These are phyloP conservation scores for Hevea brasiliensis DNA, from an alignment of 345 rosid species.

Conservation along the genomic window DNA sequence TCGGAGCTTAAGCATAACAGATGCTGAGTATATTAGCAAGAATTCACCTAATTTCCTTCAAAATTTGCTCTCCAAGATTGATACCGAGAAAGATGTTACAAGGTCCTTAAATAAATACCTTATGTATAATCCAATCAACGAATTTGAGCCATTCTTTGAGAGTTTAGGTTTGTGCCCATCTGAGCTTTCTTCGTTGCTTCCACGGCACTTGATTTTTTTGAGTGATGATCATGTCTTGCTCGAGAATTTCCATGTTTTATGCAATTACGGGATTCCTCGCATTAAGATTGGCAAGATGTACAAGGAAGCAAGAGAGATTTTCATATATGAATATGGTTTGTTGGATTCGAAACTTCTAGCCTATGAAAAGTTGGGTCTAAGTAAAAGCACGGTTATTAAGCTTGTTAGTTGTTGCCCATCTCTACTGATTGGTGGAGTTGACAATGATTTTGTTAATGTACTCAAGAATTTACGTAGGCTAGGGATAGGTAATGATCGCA, in stretches of 20 bases:
- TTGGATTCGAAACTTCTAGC: slow-evolving; percentile 47
- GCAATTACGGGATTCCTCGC: slow-evolving; percentile 71
- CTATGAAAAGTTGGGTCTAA: slow-evolving; percentile 62
- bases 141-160: slow-evolving; percentile 86
- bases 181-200: slow-evolving; percentile 49
- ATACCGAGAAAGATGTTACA: slow-evolving; percentile 43
- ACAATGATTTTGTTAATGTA: slow-evolving; percentile 47
- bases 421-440: slow-evolving; percentile 51
- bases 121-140: slow-evolving; percentile 77
- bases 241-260: slow-evolving; percentile 58
- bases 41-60: slow-evolving; percentile 62
- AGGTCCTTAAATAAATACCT: slow-evolving; percentile 50
- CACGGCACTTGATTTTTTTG: slow-evolving; percentile 46
- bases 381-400: slow-evolving; percentile 53
- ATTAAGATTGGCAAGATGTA: slow-evolving; percentile 66
- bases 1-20: slow-evolving; percentile 53
- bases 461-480: slow-evolving; percentile 47
- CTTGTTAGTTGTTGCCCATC: slow-evolving; percentile 56
- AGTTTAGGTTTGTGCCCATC: slow-evolving; percentile 67
- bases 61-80: slow-evolving; percentile 52
- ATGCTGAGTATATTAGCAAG: slow-evolving; percentile 85
- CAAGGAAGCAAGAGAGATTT: slow-evolving; percentile 60
- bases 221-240: slow-evolving; percentile 61
- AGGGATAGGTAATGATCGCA: slow-evolving; percentile 53
- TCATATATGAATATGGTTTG: slow-evolving; percentile 42